A percentile compares a stretch with the other conserved stretches of the same genome.
These are phyloP conservation scores for Spathaspora sp. DNA, from an alignment of 805 yeast species.

Conservation along the genomic window DNA sequence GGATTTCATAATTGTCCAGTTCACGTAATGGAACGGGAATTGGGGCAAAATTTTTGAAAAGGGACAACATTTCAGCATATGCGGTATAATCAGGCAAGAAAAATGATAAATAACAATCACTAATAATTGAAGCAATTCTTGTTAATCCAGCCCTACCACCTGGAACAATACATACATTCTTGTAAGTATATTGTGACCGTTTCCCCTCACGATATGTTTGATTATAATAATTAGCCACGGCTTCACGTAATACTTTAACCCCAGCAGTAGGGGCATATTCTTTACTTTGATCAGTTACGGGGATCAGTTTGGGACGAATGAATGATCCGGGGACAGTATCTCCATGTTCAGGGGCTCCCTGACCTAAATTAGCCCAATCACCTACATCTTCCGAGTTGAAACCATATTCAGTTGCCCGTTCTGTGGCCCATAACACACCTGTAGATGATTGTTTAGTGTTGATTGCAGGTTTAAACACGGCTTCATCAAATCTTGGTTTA, in stretches of 20 bases:
- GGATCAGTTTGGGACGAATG: conserved; percentile 46
- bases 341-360: conserved; percentile 65
- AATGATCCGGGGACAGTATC: conserved; percentile 56
- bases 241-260: conserved; percentile 48
- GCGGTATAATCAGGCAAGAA: conserved; percentile 65
- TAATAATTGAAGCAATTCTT: conserved; percentile 56
- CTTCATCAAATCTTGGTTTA: conserved; percentile 40
- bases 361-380: conserved; percentile 60
- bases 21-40: conserved; percentile 60
- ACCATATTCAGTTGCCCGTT: conserved; percentile 56
- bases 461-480: conserved; percentile 53
- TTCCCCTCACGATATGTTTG: conserved; percentile 48
- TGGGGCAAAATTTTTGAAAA: conserved; percentile 60
- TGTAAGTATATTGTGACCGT: conserved; percentile 53
- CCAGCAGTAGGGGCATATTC: conserved; percentile 65
- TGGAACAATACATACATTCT: conserved; percentile 60
- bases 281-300: conserved; percentile 45
- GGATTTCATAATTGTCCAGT: conserved; percentile 53
- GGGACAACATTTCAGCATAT: conserved; percentile 60
- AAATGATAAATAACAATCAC: conserved; percentile 57
- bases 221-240: conserved; percentile 56
- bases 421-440: conserved; percentile 64
- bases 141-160: conserved; percentile 64
- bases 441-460: conserved; percentile 57
- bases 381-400: conserved; percentile 36